Percentiles rank a stretch among this genome's conserved stretches.
Conservation (phyloP, 2,329 filamentous ascomycete genomes). For the Conoideocrella luteorostrata region DNA sequence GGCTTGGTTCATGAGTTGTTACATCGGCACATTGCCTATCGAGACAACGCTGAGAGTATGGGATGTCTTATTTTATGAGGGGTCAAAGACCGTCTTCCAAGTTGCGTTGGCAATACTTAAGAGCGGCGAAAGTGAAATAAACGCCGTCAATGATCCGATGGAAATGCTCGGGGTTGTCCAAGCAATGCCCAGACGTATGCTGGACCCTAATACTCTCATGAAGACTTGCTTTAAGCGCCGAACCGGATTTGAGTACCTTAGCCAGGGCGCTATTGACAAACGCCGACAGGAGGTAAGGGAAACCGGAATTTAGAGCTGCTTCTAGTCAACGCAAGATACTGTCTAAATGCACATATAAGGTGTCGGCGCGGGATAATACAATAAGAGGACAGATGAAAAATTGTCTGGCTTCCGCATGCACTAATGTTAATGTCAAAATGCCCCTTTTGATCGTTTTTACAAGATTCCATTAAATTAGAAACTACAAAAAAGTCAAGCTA, state of each 20-base stretch:
- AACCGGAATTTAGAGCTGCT: no score
- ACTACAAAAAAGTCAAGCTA: no score
- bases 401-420: no score
- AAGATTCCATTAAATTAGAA: no score
- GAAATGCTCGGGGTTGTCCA: constrained; percentile 96
- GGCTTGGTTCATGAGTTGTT: constrained; percentile 97
- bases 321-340: no score
- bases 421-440: no score
- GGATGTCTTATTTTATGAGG: constrained; percentile 95
- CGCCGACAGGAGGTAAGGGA: constrained; percentile 67
- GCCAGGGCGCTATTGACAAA: constrained; percentile 74
- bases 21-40: constrained; percentile 85
- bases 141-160: constrained; percentile 76
- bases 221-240: constrained; percentile 76
- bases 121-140: constrained; percentile 73
- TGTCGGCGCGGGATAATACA: no score
- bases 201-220: constrained; percentile 77
- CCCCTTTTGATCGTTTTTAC: no score
- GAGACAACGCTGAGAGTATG: constrained; percentile 88
- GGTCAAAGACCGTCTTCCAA: constrained; percentile 87
- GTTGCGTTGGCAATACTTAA: constrained; percentile 91
- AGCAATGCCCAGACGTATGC: constrained; percentile 69
- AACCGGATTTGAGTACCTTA: constrained; percentile 75
- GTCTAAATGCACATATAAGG: no score
- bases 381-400: no score